Evolutionary conservation across 208 protist genomes (phyloP).

Genomic region (Entamoeba invadens): DNA sequence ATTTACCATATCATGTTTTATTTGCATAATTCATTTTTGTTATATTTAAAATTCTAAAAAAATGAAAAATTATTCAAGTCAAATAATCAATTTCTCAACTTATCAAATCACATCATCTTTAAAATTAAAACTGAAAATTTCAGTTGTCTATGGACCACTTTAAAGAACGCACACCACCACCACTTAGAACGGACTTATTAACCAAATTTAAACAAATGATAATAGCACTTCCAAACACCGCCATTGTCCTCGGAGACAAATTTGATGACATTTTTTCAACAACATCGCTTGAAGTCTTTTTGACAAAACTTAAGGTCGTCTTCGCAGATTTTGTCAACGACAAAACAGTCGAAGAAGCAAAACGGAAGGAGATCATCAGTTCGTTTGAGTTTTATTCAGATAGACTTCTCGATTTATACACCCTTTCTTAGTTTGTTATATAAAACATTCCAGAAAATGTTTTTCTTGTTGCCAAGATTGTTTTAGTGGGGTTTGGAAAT

Average conservation of each 20-base stretch:
- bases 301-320: neutral
- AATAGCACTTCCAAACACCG: neutral
- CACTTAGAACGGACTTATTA: neutral
- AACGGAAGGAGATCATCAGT: neutral
- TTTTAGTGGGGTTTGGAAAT: no score
- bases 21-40: no score
- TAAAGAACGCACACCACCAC: neutral
- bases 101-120: no score
- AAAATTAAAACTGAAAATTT: no score
- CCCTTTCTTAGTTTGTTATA: neutral
- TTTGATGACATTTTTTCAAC: neutral
- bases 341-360: neutral
- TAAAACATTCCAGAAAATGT: no score
- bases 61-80: no score
- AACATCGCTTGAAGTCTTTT: neutral
- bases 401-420: neutral
- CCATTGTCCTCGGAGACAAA: neutral
- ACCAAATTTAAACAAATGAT: conserved; percentile 1
- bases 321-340: neutral
- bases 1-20: no score
- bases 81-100: no score
- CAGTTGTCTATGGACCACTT: no score
- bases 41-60: no score
- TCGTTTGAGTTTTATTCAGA: neutral
- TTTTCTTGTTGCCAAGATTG: neutral